Conservation (phyloP, 2,329 filamentous ascomycete species). For the Calonectria leucothoes region DNA sequence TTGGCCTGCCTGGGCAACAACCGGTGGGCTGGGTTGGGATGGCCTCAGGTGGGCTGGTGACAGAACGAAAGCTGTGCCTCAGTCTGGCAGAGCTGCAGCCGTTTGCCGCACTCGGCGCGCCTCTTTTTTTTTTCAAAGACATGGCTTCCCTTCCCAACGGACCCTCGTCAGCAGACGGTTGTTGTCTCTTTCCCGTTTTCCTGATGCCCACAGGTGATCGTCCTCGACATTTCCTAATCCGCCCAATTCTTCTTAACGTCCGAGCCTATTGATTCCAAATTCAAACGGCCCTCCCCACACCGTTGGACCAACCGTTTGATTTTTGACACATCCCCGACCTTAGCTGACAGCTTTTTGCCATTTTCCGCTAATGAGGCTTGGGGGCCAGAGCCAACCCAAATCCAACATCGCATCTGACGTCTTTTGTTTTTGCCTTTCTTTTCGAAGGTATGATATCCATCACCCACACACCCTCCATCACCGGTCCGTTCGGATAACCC, state of each 20-base stretch:
- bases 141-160: conserved; percentile 6
- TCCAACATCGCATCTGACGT: neutral
- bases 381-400: neutral
- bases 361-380: neutral
- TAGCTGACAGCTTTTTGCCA: neutral
- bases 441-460: too few relatives aligned
- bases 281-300: neutral
- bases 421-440: neutral
- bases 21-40: neutral
- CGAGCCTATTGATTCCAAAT: conserved; percentile 4
- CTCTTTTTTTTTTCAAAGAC: neutral
- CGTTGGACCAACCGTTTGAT: neutral
- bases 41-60: neutral
- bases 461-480: neutral
- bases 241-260: conserved; percentile 8
- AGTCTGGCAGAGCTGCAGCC: neutral
- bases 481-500: neutral
- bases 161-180: neutral
- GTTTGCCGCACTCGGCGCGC: neutral
- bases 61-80: neutral
- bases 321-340: neutral
- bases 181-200: conserved; percentile 8
- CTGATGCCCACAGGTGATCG: conserved; percentile 11
- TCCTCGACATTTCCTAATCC: conserved; percentile 10
- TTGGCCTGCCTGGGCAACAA: neutral